Evolutionary conservation across 2,329 filamentous ascomycete species (phyloP).

Genomic region (Graphilbum ipis-grandicollis): DNA sequence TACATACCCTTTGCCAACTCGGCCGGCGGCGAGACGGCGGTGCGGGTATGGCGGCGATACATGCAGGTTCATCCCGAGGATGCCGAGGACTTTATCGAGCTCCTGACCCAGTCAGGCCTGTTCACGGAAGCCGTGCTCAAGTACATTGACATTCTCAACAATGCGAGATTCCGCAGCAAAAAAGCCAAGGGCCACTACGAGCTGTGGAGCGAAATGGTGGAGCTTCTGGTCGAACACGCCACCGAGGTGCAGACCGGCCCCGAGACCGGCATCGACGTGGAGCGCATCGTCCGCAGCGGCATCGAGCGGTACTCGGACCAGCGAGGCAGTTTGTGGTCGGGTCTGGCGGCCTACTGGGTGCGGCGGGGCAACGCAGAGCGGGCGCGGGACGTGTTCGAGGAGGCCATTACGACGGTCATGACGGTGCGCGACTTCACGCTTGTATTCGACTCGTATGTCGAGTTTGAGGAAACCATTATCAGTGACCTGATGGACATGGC

Average conservation of each 20-base stretch:
- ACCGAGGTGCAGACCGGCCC: slow-evolving; percentile 67
- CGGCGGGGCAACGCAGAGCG: slow-evolving; percentile 82
- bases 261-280: slow-evolving; percentile 73
- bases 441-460: slow-evolving; percentile 88
- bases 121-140: slow-evolving; percentile 84
- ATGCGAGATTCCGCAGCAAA: slow-evolving; percentile 79
- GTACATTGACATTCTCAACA: slow-evolving; percentile 86
- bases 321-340: slow-evolving; percentile 85
- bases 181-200: slow-evolving; percentile 90
- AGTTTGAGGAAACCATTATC: slow-evolving; percentile 95
- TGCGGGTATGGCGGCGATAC: slow-evolving; percentile 88
- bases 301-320: slow-evolving; percentile 86
- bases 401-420: slow-evolving; percentile 95
- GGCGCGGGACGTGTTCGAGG: slow-evolving; percentile 84
- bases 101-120: slow-evolving; percentile 62
- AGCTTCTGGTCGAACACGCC: slow-evolving; percentile 80
- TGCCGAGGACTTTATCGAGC: slow-evolving; percentile 84
- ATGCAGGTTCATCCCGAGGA: slow-evolving; percentile 96
- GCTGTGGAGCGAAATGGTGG: slow-evolving; percentile 95
- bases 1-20: slow-evolving; percentile 86
- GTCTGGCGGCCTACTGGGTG: slow-evolving; percentile 92
- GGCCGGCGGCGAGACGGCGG: slow-evolving; percentile 73
- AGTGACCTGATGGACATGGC: slow-evolving; percentile 80
- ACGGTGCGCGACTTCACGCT: slow-evolving; percentile 94
- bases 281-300: slow-evolving; percentile 82